Base-by-base conservation (phyloP, 2,329 filamentous ascomycete species). In the Harringtonia lauricola region DNA sequence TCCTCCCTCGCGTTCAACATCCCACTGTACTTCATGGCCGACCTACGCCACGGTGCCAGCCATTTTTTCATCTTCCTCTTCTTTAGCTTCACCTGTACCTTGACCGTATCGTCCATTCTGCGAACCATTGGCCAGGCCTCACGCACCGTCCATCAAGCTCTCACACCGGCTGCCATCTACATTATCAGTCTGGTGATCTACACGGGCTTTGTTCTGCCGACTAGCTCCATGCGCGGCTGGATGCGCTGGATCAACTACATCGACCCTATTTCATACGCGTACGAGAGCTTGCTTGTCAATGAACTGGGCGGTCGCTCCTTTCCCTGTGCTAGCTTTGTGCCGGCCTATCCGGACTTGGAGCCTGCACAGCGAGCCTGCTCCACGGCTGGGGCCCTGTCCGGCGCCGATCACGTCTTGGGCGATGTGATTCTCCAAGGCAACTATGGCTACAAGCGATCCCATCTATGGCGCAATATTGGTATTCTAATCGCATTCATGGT, bases 61-160 rank as follows among this genome's bases (percentile, higher is more conserved):
- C 65, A 79, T 1, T 95, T 92, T 68, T 95, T 95, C 70, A 83
- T 88, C 64, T 94, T 86, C 71, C 62, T 87, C 46, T 67, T 95
- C 41, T 75, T 90, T 56, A 81, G 78, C 2, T 86, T 90, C 63
- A 59, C 72, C 47, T 79, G 79, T 2, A 85, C 84, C 1, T 53
- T 94, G 54, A 71, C 76, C 48, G 92, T 92, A 84, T 88, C 83
- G 31, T 87, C 87, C 78, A 73, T 90, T 49, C 90, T 94, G 73
- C 76, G 86, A 42, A 83, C 79, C 8, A 85, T 94, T 50, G 86
- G 74, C n/a, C 80, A 83, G 1, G 64, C 81, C 1, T 87, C 86
- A 3, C 71, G 82, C 36, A 84, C 83, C 0, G 64, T 83, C 8
- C 75, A 76, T 9, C 74, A 80, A 54, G 76, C 76, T 49, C 69